Conservation (phyloP, 2,329 filamentous ascomycete species). For the Chaetomiaceae sp. region DNA sequence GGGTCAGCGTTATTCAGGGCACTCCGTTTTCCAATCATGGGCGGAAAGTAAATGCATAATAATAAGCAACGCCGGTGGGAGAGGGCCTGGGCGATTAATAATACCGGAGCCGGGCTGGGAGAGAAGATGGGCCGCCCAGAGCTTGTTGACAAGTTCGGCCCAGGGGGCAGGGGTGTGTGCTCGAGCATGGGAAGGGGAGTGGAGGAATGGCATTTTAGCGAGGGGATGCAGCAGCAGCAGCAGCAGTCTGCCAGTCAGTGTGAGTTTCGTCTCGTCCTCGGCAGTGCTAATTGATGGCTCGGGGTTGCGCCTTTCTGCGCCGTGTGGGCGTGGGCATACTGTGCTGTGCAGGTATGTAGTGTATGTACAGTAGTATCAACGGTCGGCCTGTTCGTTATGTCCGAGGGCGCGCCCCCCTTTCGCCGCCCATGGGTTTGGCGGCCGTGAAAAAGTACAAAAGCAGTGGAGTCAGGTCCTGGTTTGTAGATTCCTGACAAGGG, state of each 20-base stretch:
- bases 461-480: constrained; percentile 4
- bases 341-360: too few relatives aligned
- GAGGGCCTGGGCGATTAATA: constrained; percentile 24
- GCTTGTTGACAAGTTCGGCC: not conserved
- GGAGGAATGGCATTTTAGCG: constrained; percentile 1
- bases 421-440: not conserved
- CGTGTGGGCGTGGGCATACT: too few relatives aligned
- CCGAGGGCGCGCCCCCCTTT: constrained; percentile 31
- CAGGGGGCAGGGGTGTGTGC: not conserved
- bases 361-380: constrained; percentile 16
- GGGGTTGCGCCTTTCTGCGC: constrained; percentile 8
- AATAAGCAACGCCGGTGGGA: constrained; percentile 4
- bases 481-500: not conserved
- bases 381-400: constrained; percentile 37
- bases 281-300: constrained; percentile 13
- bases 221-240: too few relatives aligned
- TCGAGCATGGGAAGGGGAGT: not conserved
- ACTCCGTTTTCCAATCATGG: constrained; percentile 4
- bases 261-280: not conserved
- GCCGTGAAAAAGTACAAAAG: not conserved
- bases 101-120: constrained; percentile 15
- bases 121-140: constrained; percentile 4
- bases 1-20: not conserved
- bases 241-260: not conserved
- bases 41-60: constrained; percentile 15